These are phyloP conservation scores for Artemisia argyi DNA, from an alignment of 129 eudicot genomes.

Conservation along the genomic window DNA sequence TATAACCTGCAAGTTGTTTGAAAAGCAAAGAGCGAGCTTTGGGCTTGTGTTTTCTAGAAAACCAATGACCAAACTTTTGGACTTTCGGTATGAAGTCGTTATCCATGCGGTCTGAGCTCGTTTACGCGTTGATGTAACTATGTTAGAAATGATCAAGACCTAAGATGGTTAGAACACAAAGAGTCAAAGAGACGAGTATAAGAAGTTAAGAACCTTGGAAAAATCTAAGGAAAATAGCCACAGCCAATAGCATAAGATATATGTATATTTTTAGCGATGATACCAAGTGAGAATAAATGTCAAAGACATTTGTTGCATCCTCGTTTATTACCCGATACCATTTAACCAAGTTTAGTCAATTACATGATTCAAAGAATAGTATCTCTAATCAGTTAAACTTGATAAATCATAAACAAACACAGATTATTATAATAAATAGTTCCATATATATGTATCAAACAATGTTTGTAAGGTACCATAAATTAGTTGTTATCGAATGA, in stretches of 20 bases:
- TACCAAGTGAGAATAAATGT: slow-evolving; percentile 38
- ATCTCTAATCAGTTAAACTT: no score
- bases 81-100: slow-evolving; percentile 34
- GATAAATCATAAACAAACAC: no score
- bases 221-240: slow-evolving; percentile 22
- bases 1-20: slow-evolving; percentile 40
- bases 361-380: no score
- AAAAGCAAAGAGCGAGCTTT: slow-evolving; percentile 29
- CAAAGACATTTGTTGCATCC: slow-evolving; percentile 34
- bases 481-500: no score
- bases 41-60: slow-evolving; percentile 41
- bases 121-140: not conserved
- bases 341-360: not conserved
- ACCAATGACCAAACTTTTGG: slow-evolving; percentile 43
- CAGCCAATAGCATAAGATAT: not conserved
- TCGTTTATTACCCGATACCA: not conserved
- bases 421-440: no score
- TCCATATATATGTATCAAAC: no score
- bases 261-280: slow-evolving; percentile 28
- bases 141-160: slow-evolving; percentile 3
- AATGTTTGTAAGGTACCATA: no score
- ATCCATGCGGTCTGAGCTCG: slow-evolving; percentile 28
- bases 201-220: slow-evolving; percentile 23
- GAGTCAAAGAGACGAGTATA: slow-evolving; percentile 35
- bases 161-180: slow-evolving; percentile 14